Evolutionary conservation across 371 early-diverging fungal genomes (phyloP), one percentile per base, ranked within the genome.

Genomic region (Entomophthora muscae): DNA sequence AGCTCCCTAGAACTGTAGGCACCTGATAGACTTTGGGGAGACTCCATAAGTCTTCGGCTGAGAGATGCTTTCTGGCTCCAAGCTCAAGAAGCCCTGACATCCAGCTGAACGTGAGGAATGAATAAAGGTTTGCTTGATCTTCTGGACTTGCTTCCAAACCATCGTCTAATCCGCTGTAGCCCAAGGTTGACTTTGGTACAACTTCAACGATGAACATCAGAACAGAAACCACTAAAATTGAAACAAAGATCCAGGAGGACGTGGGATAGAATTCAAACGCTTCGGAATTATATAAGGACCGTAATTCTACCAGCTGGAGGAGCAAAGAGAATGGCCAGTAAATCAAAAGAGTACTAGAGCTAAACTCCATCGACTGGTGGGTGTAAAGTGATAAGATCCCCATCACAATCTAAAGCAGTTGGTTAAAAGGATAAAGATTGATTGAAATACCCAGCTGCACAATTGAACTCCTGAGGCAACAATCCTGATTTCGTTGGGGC

Each of bases 31-130:
- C 74, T 2, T 64, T 63, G 32, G 80, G 71, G 32, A 91, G 72
- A 22, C 54, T 57, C 89, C 90, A 91, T 64, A 94, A 70, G 71
- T 94, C 94, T 30, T 83, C 84, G 73, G 81, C 78, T 0, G 72
- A 75, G 63, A 93, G 72, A n/a, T 81, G 85, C 65, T 86, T 85
- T 32, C 71, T 66, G 65, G 81, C 81, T 1, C 95, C 98, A 24
- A 83, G 72, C 59, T 84, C 83, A 79, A 97, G 88, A 68, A 95
- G 66, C 2, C 82, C 81, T 32, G 86, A 84, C 84, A 97, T 89
- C 98, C 98, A 97, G 32, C 80, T 74, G 71, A 95, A 97, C 0
- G 86, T 81, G 5, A 92, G 69, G 32, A 79, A 73, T 12, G 90
- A 85, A 67, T 93, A 93, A 33, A 97, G 82, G 67, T 89, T 88